Base-by-base conservation (phyloP, 2,329 filamentous ascomycete genomes). In the Madurella fahalii region DNA sequence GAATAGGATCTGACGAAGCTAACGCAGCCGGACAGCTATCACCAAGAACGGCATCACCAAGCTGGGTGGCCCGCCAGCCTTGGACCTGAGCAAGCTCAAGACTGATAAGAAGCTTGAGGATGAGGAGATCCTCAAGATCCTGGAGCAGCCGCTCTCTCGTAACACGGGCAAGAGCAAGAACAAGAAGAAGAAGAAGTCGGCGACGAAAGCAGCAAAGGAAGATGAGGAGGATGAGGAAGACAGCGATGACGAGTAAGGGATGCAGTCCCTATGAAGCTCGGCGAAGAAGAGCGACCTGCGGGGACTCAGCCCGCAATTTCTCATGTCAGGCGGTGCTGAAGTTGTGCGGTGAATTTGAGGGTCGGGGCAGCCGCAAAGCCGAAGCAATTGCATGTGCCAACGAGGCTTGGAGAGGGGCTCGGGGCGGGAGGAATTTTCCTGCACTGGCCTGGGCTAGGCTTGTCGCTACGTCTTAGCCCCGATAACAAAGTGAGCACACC, bases 101-200 rank as follows among this genome's bases (percentile, higher is more conserved):
- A 87, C 90, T 34, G 92, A 97, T 73, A 97, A 97, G 84, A 96
- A 96, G 83, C 96, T 99, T 68, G 87, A 85, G 63, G 93, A 97
- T 62, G 90, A 95, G 77, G 93, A 97, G 77, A 81, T 99, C 63
- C 84, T 97, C 65, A 90, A 94, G 80, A 93, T 97, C 61, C 82
- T 99, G 49, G 91, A 94, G 76, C 89, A 89, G 73, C 93, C 93
- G 32, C 75, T 96, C 65, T 79, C 86, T 62, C 90, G 89, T 76
- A 89, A 89, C 76, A 91, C 92, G 71, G 92, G 90, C 70, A 90
- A 90, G 79, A 94, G 89, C 79, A 93, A 91, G 81, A 95, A 92
- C 83, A 91, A 87, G 79, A 88, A 87, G 74, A 87, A 88, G 82
- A 83, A 83, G 74, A 78, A 81, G 68, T 69, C 75, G 31, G 72